Evolutionary conservation across 202 grass and related monocot genomes (phyloP), one percentile per base, ranked within the genome.

Genomic region (Schoenoplectus tabernaemontani): DNA sequence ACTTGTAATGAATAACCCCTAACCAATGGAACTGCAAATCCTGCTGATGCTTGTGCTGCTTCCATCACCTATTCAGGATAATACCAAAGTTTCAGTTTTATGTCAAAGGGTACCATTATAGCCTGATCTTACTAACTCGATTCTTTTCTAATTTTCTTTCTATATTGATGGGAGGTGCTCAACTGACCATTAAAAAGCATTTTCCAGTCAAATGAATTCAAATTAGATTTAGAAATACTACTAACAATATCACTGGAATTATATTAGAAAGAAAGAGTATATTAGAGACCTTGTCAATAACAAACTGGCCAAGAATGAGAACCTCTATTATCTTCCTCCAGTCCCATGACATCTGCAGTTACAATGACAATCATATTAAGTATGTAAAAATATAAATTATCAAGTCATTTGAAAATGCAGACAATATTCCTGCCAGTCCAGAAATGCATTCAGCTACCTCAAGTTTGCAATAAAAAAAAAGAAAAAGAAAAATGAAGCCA

Each of bases 261-360:
- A 2, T 4, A 50, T 51, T 65, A 26, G n/a, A 42, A 56, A 43
- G 15, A 59, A 62, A 56, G 11, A n/a, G 43, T 64, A 59, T n/a
- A 11, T 71, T 56, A 82, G 17, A n/a, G 86, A 93, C 96, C 90
- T 91, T 99, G 38, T 95, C 96, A 85, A 99, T 82, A 85, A 99
- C 96, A 88, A 99, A 99, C 66, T 99, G 96, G 54, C 96, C 92
- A 2, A 99, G 90, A 68, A 99, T 91, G 83, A 99, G 68, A 60
- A 99, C 96, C 78, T 96, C 96, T 62, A 99, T 83, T 80, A 99
- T 99, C 88, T 99, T 99, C 89, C 96, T 96, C 96, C 96, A 99
- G 79, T 99, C 96, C 92, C 88, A 99, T 53, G 92, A 99, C 92
- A 99, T 91, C 96, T 99, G 83, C 63, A 58, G 74, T 24, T 51